A percentile compares a stretch with the other conserved stretches of the same genome.
Conservation (phyloP, 768 basidiomycete species). For the Tephrocybe sp. region DNA sequence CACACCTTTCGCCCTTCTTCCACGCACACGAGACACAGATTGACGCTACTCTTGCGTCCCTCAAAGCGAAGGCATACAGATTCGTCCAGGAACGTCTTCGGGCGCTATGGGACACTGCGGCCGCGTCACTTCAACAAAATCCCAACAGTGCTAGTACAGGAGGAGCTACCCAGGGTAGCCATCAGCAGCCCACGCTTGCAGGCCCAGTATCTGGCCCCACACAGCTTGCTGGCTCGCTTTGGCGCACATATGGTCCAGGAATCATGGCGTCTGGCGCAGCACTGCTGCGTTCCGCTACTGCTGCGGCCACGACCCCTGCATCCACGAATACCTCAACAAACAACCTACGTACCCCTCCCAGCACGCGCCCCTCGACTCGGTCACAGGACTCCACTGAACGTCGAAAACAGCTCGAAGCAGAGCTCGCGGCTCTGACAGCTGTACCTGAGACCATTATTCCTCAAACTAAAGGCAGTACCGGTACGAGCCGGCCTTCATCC, state of each 20-base stretch:
- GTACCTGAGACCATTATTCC: slow-evolving; percentile 25
- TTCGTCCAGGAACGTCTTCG: slow-evolving; percentile 67
- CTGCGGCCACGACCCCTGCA: background rate
- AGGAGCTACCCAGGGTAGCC: slow-evolving; percentile 20
- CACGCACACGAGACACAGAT: slow-evolving; percentile 81
- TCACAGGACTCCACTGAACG: slow-evolving; percentile 44
- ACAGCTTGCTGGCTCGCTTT: slow-evolving; percentile 64
- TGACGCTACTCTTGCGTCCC: slow-evolving; percentile 71
- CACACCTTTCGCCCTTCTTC: slow-evolving; percentile 83
- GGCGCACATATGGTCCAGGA: slow-evolving; percentile 77
- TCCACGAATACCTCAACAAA: background rate
- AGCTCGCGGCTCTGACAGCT: slow-evolving; percentile 49
- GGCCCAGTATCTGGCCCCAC: slow-evolving; percentile 65
- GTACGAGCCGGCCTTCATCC: slow-evolving; percentile 34
- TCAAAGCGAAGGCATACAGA: slow-evolving; percentile 56
- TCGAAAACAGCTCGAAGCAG: slow-evolving; percentile 53
- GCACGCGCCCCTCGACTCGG: background rate
- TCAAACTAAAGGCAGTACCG: slow-evolving; percentile 10
- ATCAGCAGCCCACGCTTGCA: slow-evolving; percentile 47
- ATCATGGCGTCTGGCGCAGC: slow-evolving; percentile 69
- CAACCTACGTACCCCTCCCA: background rate
- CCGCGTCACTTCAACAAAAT: slow-evolving; percentile 36
- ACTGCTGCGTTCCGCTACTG: slow-evolving; percentile 54
- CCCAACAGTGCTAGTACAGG: slow-evolving; percentile 33
- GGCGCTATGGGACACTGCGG: slow-evolving; percentile 64